Base-by-base conservation (phyloP, 192 early-diverging fungal genomes). In the Linnemannia hyalina region DNA sequence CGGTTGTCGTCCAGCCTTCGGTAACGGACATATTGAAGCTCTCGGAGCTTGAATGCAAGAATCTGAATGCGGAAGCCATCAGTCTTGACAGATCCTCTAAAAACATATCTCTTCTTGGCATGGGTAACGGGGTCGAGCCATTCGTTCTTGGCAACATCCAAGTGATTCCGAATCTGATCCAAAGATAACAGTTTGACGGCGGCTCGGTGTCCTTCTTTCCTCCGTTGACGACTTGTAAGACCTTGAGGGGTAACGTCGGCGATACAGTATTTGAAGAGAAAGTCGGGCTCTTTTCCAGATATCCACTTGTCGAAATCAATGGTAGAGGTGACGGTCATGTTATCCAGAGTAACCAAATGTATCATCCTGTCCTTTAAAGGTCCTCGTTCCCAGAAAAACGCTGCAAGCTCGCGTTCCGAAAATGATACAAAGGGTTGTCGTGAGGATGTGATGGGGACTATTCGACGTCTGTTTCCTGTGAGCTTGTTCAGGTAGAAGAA, bases 331-430 rank as follows among this genome's bases (percentile, higher is more conserved):
- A 63, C 9, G 6, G 60, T 42, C 3, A 38, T 1, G 44, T 70
- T 70, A 15, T 80, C 55, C 36, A 20, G 16, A 38, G 49, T 18
- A 13, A 29, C 79, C 35, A 80, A 73, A 4, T 74, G 63, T 35
- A 41, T 10, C 63, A 80, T 40, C 26, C 54, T 80, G 10, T 49
- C 60, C 46, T 49, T 29, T 22, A 80, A 26, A 22, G 5, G 40
- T 74, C 72, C 63, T n/a, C 68, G 11, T 35, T 69, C 54, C 68
- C 38, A 77, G 68, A 70, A 77, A 36, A 77, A 46, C 22, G 63
- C 57, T 9, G 63, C 73, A n/a, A 80, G 63, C 18, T 70, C 79
- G 54, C 79, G 57, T 63, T 80, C 79, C 57, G 73, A 73, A 47
- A 80, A 80, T 22, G 32, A 44, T 23, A 80, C 38, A 55, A 65